phyloP scores from a whole-genome alignment of 2,329 filamentous ascomycete species.

The Penicillium sp. region DNA sequence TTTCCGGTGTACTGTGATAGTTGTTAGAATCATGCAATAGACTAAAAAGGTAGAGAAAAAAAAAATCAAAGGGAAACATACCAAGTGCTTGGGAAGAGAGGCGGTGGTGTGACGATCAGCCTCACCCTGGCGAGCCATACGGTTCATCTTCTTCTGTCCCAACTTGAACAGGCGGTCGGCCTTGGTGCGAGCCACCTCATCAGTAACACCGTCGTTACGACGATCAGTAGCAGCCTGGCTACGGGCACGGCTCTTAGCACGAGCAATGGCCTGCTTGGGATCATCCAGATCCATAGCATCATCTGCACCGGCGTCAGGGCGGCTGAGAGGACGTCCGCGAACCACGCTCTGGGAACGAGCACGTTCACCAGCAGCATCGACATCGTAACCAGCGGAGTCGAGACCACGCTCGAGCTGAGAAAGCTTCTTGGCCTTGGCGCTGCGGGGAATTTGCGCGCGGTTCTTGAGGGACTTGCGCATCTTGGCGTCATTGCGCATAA shows the following conservation, averaged over 20 bases:
- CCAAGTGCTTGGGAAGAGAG: constrained; percentile 84
- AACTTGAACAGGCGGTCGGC: constrained; percentile 85
- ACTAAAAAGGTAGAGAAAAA: no score
- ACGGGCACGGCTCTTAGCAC: constrained; percentile 70
- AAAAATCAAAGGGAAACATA: constrained; percentile 55
- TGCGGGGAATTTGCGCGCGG: constrained; percentile 86
- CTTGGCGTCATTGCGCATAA: constrained; percentile 91
- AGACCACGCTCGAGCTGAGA: constrained; percentile 85
- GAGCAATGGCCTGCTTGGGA: constrained; percentile 53
- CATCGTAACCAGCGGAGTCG: constrained; percentile 81
- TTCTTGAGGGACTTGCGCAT: constrained; percentile 98
- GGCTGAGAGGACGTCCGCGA: constrained; percentile 70
- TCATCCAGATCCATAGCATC: constrained; percentile 66
- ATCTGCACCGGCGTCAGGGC: constrained; percentile 63
- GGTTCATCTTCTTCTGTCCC: constrained; percentile 97
- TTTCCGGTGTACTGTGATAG: constrained; percentile 73
- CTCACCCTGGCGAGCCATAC: constrained; percentile 95
- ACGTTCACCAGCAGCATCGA: constrained; percentile 69
- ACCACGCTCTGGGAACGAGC: constrained; percentile 59
- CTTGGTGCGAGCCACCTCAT: constrained; percentile 67
- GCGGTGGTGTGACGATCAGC: constrained; percentile 86
- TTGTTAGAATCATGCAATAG: constrained; percentile 29
- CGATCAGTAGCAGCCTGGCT: constrained; percentile 53
- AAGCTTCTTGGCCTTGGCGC: constrained; percentile 74
- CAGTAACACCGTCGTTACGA: constrained; percentile 58